Evolutionary conservation across 1,284 basidiomycete species (phyloP).

Genomic region (Schizopora paradoxa): DNA sequence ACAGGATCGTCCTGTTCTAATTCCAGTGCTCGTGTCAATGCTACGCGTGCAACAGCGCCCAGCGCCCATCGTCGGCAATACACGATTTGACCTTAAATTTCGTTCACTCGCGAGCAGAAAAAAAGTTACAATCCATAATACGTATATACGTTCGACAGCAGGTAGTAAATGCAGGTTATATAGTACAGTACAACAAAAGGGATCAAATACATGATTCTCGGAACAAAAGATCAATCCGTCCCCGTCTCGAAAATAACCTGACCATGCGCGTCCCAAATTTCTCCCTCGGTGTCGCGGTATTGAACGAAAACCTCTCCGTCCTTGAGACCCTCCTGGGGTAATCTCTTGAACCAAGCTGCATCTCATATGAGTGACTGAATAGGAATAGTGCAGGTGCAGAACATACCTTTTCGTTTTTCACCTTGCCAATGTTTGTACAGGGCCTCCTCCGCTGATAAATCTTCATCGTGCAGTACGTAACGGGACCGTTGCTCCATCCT

Average conservation of each 20-base stretch:
- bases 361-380: not conserved
- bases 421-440: slow-evolving; percentile 6
- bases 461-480: not conserved
- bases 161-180: no score
- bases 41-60: no score
- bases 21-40: no score
- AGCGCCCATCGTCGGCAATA: no score
- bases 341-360: slow-evolving; percentile 1
- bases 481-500: not conserved
- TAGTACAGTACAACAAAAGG: no score
- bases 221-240: no score
- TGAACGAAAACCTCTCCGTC: not conserved
- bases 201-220: no score
- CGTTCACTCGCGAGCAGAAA: no score
- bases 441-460: slow-evolving; percentile 21
- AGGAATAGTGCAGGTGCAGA: not conserved
- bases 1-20: no score
- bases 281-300: not conserved
- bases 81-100: no score
- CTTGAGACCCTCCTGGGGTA: not conserved
- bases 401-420: slow-evolving; percentile 1
- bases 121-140: no score
- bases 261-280: not conserved
- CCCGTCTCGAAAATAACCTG: not conserved
- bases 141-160: no score